Evolutionary conservation across 2,329 filamentous ascomycete genomes (phyloP), one percentile per base, ranked within the genome.

Genomic region (Triangularia verruculosa): DNA sequence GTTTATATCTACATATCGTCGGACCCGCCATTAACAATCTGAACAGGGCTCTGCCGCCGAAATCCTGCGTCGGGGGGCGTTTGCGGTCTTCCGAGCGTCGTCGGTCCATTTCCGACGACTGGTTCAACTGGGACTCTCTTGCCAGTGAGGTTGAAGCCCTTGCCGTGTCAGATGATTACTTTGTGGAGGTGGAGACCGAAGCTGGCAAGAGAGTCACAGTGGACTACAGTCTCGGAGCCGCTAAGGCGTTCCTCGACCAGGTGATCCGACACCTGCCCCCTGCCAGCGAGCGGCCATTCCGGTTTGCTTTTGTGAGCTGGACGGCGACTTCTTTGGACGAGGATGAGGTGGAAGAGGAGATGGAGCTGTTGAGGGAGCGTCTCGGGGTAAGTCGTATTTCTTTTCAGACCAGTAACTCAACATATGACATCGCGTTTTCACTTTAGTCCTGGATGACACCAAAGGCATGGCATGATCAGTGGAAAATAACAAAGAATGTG

Each of bases 181-280:
- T 83, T 67, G 82, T 76, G 24, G 76, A 82, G 53, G 82, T 86
- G 22, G 70, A 69, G 20, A 68, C 71, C 30, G 74, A 73, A 20
- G 39, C n/a, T 17, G 39, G 39, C 24, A 74, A 73, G 61, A 80
- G 80, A 34, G 86, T 90, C 62, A 87, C 85, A 7, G 77, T 85
- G 59, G 82, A 86, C 64, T 88, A 86, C 70, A 80, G 88, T 1
- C 70, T 89, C 8, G 80, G 81, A 0, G 86, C 86, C 1, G 88
- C 61, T 3, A 59, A 39, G 34, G 15, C 34, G 34, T 39, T 39
- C 34, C 34, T 39, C 34, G 34, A 39, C 34, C 34, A 39, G 34
- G 34, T 39, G 34, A 39, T 39, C 34, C 34, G 15, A 39, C 34
- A 39, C 34, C 34, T 39, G 4, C 2, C 34, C 34, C 34, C 15